Evolutionary conservation across 768 basidiomycete genomes (phyloP).

Genomic region (Podaxis rugospora): DNA sequence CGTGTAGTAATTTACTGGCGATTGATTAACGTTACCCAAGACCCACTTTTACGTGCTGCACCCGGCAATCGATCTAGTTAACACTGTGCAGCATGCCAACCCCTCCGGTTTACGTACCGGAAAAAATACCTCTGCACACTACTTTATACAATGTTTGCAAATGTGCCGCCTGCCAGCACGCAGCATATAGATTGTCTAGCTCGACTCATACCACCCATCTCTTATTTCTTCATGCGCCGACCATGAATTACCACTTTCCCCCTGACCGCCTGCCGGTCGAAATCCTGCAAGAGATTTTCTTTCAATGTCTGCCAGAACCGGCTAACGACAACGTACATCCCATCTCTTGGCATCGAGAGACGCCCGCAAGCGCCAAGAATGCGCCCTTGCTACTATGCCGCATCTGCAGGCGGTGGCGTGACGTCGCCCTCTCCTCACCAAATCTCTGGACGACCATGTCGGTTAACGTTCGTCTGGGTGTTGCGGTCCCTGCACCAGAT

Average conservation of each 20-base stretch:
- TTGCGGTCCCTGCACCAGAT: slow-evolving; percentile 24
- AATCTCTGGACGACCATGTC: slow-evolving; percentile 35
- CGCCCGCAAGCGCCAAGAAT: slow-evolving; percentile 11
- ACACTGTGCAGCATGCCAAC: slow-evolving; percentile 1
- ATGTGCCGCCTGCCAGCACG: background rate
- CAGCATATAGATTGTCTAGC: slow-evolving; percentile 3
- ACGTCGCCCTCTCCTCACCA: slow-evolving; percentile 31
- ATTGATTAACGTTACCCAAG: slow-evolving; percentile 6
- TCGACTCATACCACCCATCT: background rate
- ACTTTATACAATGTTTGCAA: slow-evolving; percentile 3
- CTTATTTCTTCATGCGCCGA: background rate
- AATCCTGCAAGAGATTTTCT: slow-evolving; percentile 13
- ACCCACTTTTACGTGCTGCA: slow-evolving; percentile 8
- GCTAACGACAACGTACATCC: slow-evolving; percentile 11
- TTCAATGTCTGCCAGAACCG: slow-evolving; percentile 14
- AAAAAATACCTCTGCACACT: background rate
- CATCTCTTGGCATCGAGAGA: slow-evolving; percentile 13
- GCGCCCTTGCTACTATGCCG: slow-evolving; percentile 34
- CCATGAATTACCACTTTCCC: background rate
- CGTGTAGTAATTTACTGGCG: background rate
- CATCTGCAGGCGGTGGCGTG: slow-evolving; percentile 39
- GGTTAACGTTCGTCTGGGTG: slow-evolving; percentile 26
- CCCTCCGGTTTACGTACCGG: slow-evolving; percentile 9
- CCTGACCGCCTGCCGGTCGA: slow-evolving; percentile 4
- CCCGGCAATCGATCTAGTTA: slow-evolving; percentile 5